Evolutionary conservation across 257 asterid genomes (phyloP).

Genomic region (Solanum chiquidenum): DNA sequence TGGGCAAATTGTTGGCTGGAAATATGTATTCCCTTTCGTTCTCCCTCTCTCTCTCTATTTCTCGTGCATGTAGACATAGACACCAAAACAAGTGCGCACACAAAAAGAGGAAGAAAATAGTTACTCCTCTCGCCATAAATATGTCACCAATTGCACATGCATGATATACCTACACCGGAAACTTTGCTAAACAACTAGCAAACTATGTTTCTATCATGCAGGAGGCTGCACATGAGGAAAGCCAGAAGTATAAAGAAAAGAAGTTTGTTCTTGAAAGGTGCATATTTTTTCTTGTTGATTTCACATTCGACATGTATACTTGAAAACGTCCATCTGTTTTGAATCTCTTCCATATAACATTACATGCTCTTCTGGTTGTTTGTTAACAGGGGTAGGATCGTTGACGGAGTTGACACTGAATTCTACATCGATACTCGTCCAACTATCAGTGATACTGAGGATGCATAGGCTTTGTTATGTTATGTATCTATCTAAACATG

Average conservation of each 20-base stretch:
- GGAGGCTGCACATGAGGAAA: constrained; percentile 58
- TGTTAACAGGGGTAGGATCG: constrained; percentile 43
- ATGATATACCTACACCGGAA: not conserved
- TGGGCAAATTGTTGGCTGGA: constrained; percentile 81
- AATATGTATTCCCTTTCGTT: constrained; percentile 40
- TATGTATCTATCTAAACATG: not conserved
- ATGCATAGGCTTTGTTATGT: constrained; percentile 12
- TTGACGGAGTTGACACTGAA: constrained; percentile 56
- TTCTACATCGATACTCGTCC: constrained; percentile 40
- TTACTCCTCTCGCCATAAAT: not conserved
- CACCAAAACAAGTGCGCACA: not conserved
- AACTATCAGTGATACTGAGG: constrained; percentile 39
- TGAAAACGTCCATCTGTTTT: not conserved
- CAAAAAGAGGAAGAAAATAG: not conserved
- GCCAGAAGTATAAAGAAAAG: constrained; percentile 78
- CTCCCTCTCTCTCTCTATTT: constrained; percentile 4
- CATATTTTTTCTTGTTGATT: not conserved
- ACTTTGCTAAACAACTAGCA: not conserved
- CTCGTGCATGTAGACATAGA: not conserved
- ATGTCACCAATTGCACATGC: not conserved
- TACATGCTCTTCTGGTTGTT: not conserved
- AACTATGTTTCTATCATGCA: constrained; percentile 6
- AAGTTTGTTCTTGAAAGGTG: constrained; percentile 75
- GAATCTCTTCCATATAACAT: not conserved
- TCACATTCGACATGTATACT: not conserved